A percentile compares a stretch with the other conserved stretches of the same genome.
Evolutionary conservation across 1,284 basidiomycete species (phyloP).

Genomic region (Malassezia sp.): DNA sequence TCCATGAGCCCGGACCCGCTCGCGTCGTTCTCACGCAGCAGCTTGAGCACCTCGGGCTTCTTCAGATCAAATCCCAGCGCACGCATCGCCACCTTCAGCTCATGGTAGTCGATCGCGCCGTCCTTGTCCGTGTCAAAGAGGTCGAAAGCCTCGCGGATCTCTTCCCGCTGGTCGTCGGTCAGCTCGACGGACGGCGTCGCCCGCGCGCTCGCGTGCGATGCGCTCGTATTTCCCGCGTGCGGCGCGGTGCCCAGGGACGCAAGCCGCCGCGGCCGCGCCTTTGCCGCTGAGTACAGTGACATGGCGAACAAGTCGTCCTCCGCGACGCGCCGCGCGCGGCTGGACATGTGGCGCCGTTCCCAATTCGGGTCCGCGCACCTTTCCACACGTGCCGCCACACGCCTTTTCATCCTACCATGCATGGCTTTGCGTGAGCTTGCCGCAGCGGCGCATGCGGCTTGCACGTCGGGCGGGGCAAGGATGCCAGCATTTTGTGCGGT

Average conservation of each 20-base stretch:
- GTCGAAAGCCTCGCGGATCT: slow-evolving; percentile 98
- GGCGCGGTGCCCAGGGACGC: slow-evolving; percentile 8
- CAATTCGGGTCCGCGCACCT: background rate
- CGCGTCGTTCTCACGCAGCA: slow-evolving; percentile 84
- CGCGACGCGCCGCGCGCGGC: background rate
- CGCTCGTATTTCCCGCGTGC: slow-evolving; percentile 1
- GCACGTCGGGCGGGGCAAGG: no score
- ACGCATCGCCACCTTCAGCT: slow-evolving; percentile 95
- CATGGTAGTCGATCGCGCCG: slow-evolving; percentile 71
- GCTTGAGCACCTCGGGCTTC: slow-evolving; percentile 92
- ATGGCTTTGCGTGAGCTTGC: slow-evolving; percentile 3
- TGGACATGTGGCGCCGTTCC: slow-evolving; percentile 1
- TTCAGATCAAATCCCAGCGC: slow-evolving; percentile 95
- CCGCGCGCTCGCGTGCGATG: background rate
- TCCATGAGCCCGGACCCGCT: slow-evolving; percentile 81
- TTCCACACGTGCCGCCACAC: background rate
- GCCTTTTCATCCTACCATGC: background rate
- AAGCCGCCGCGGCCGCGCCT: slow-evolving; percentile 8
- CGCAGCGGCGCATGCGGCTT: no score
- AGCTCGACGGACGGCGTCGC: slow-evolving; percentile 48
- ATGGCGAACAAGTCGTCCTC: background rate
- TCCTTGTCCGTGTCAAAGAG: slow-evolving; percentile 99
- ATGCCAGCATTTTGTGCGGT: no score
- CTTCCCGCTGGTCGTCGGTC: slow-evolving; percentile 86
- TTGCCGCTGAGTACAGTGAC: slow-evolving; percentile 3